A percentile compares a stretch with the other conserved stretches of the same genome.
Evolutionary conservation across 768 basidiomycete species (phyloP).

Genomic region (Amanita inopinata): DNA sequence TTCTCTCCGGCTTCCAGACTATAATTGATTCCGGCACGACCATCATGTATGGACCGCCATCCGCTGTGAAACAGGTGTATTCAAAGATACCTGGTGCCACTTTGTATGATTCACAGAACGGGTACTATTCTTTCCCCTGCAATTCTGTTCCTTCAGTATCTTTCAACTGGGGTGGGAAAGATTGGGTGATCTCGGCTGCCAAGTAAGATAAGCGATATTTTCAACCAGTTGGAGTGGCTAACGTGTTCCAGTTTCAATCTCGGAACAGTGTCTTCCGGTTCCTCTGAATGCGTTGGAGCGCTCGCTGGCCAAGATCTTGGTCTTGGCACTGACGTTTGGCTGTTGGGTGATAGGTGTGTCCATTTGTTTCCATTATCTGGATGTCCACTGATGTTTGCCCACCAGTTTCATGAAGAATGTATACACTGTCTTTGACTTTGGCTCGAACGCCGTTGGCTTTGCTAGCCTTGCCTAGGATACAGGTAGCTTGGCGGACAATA

Average conservation of each 20-base stretch:
- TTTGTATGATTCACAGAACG: constrained; percentile 12
- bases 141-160: constrained; percentile 17
- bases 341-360: constrained; percentile 1
- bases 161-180: constrained; percentile 27
- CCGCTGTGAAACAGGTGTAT: constrained; percentile 16
- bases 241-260: constrained; percentile 24
- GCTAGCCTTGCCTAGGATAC: constrained; percentile 16
- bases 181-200: constrained; percentile 33
- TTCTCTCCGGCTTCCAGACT: constrained; percentile 12
- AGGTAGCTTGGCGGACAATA: not conserved
- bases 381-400: not conserved
- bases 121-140: constrained; percentile 23
- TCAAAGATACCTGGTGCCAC: constrained; percentile 17
- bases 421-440: constrained; percentile 33
- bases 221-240: not conserved
- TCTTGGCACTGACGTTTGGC: not conserved
- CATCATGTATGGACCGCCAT: constrained; percentile 22
- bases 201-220: not conserved
- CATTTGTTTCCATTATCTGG: not conserved
- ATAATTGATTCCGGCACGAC: constrained; percentile 30
- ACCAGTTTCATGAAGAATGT: constrained; percentile 32
- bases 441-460: constrained; percentile 26
- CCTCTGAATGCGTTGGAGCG: constrained; percentile 36
- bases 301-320: constrained; percentile 34
- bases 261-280: constrained; percentile 29